Base-by-base conservation (phyloP, 345 rosid species). In the Aethionema arabicum region DNA sequence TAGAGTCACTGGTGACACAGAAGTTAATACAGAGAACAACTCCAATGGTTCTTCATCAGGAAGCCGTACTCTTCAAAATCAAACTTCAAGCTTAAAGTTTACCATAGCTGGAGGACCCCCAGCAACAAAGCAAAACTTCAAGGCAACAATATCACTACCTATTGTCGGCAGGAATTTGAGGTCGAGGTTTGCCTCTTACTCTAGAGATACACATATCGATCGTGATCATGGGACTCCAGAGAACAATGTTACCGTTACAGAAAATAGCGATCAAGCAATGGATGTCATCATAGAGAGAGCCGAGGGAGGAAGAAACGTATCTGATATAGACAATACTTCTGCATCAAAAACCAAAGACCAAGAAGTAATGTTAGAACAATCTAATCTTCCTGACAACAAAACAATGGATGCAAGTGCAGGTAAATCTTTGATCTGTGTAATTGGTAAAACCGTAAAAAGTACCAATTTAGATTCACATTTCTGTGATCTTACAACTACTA, bases 81-180 rank as follows among this genome's bases (percentile, higher is more conserved):
- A 64, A 59, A 60, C 70, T 11, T 76, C 93, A 42, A 73, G 51
- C 79, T 76, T 82, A 61, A 83, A 79, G 38, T 76, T 85, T 51
- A 84, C 89, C 21, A 90, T 93, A 76, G 99, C 96, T 9, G 96
- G 99, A 50, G 99, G 97, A 69, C 96, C 89, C 8, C 92, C 86
- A 37, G 89, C 97, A 30, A 80, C 95, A 54, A 77, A 68, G 63
- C 96, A 88, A 69, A 90, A 85, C 77, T 88, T 87, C 69, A 95
- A 84, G 78, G 96, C 99, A 44, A 84, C 78, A 47, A 83, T 95
- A 59, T 83, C 90, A 4, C 60, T 90, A 51, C 96, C 96, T 40
- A 70, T 90, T 62, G 75, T 95, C 65, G 92, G 97, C 55, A 80
- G 75, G 73, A 77, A 75, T 74, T 76, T 95, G 65, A 78, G 91